Conservation (phyloP, 2,329 filamentous ascomycete genomes). For the Shiraia sp. region DNA sequence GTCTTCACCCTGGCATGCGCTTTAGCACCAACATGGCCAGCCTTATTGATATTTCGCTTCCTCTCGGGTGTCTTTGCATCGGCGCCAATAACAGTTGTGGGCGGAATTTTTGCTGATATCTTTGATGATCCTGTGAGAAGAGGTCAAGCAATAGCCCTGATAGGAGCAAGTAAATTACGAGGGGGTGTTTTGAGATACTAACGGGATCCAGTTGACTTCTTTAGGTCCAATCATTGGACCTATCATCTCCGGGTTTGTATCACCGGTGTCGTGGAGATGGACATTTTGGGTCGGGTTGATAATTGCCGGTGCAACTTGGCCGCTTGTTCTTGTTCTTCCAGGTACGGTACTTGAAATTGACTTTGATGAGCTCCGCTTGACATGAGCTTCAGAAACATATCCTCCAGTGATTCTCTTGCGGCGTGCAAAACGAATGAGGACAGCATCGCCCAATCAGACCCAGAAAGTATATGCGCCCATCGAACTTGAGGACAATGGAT, state of each 20-base stretch:
- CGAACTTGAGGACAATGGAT: conserved; percentile 61
- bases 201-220: conserved; percentile 50
- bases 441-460: conserved; percentile 50
- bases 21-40: conserved; percentile 44
- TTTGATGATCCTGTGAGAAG: conserved; percentile 58
- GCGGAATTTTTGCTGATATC: conserved; percentile 65
- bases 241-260: conserved; percentile 63
- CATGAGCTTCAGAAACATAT: conserved; percentile 36
- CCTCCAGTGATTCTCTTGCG: conserved; percentile 29
- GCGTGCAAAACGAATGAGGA: conserved; percentile 60
- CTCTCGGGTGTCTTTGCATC: conserved; percentile 43
- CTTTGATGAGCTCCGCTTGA: background rate
- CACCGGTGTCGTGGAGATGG: conserved; percentile 67
- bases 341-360: conserved; percentile 10
- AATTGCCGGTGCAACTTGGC: conserved; percentile 62
- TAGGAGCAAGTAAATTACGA: conserved; percentile 3
- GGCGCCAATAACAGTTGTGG: conserved; percentile 58
- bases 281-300: conserved; percentile 71
- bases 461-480: conserved; percentile 58
- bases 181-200: background rate
- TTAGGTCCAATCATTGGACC: conserved; percentile 66
- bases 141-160: conserved; percentile 63
- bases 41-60: conserved; percentile 46
- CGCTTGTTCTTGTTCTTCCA: conserved; percentile 61
- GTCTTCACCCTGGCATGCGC: conserved; percentile 48